Percentiles rank a stretch among this genome's conserved stretches.
These are phyloP conservation scores for Odontarrhena argentea DNA, from an alignment of 345 rosid species.

Conservation along the genomic window DNA sequence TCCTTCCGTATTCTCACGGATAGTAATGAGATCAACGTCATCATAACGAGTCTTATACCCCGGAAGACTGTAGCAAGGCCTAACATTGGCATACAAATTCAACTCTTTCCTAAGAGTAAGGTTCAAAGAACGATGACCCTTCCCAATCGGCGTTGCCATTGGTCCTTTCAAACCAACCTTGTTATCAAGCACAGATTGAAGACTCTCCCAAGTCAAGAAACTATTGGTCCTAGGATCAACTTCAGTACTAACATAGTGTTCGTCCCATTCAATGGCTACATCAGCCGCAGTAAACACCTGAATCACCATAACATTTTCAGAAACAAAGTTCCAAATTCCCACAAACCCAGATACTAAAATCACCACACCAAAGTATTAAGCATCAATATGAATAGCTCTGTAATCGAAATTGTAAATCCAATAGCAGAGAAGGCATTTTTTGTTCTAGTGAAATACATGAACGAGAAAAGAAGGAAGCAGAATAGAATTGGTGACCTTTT, in stretches of 20 bases:
- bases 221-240: constrained; percentile 94
- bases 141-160: constrained; percentile 98
- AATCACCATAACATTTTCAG: constrained; percentile 20
- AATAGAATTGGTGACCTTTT: constrained; percentile 51
- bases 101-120: constrained; percentile 93
- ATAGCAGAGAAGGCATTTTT: neutral
- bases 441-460: neutral
- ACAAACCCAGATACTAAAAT: neutral
- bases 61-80: constrained; percentile 96
- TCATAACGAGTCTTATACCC: constrained; percentile 94
- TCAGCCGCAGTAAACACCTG: constrained; percentile 77
- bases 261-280: constrained; percentile 93
- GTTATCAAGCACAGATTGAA: constrained; percentile 76
- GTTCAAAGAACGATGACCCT: constrained; percentile 95
- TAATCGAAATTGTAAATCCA: constrained; percentile 3
- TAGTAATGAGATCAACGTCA: constrained; percentile 83
- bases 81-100: constrained; percentile 87
- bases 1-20: constrained; percentile 97
- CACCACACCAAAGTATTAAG: constrained; percentile 2
- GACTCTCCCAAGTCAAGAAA: constrained; percentile 93
- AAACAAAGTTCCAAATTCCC: neutral
- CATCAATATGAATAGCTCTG: neutral
- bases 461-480: neutral
- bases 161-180: constrained; percentile 94
- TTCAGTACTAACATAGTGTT: constrained; percentile 68